Evolutionary conservation across 2,329 filamentous ascomycete genomes (phyloP), one percentile per base, ranked within the genome.

Genomic region (Graphium sp.): DNA sequence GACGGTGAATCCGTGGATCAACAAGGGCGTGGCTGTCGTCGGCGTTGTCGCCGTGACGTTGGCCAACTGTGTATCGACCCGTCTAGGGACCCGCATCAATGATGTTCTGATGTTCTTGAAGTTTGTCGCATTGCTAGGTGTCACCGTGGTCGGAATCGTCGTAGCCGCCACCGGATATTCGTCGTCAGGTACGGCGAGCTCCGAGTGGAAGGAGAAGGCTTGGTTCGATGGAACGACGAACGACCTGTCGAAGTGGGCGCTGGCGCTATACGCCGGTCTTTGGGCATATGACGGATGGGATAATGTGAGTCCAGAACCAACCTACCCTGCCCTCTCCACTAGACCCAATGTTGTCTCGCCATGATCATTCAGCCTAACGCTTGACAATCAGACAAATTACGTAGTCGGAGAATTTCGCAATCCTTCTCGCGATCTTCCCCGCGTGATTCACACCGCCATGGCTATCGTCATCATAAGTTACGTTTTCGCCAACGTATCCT

Each of bases 241-340:
- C 10, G 78, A 85, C 46, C 64, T 79, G 28, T 91, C 78, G 26
- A 75, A 74, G 39, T 95, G 85, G 80, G 89, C 89, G 4, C 78
- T 98, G 26, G 89, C 89, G 0, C 55, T 98, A 26, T 98, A 98
- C 48, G 87, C 84, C 11, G 89, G 89, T 7, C 63, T 98, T 5
- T 98, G 89, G 89, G 89, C 89, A 1, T 98, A 89, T 53, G 89
- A 98, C 47, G 89, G 89, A 18, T 98, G 89, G 89, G 89, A 98
- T 48, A 98, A 98, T 50, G 83, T 89, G 56, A 57, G 77, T 61
- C 6, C 17, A 31, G n/a, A 5, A 17, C 18, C 9, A 17, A 10
- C 18, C 13, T 7, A 15, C 8, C 20, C 21, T 30, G 24, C 3
- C 30, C 18, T 7, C 17, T 21, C n/a, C n/a, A 32, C 6, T 5